Conservation (phyloP, 495 filamentous ascomycete species). For the Pseudomonodictys pantanalensis region DNA sequence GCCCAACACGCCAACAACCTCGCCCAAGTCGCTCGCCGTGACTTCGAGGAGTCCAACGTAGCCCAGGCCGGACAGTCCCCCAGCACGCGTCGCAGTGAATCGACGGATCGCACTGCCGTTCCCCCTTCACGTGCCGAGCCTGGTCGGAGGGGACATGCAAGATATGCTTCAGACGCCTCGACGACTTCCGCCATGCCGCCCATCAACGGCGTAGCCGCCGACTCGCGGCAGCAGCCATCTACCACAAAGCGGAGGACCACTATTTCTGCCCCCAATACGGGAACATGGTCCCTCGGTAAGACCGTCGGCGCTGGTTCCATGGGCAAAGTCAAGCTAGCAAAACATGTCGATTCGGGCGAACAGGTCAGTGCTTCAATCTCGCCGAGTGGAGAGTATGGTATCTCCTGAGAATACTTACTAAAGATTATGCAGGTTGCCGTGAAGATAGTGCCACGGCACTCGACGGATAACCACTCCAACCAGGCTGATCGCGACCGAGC, state of each 20-base stretch:
- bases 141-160: slow-evolving; percentile 46
- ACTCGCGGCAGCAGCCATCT: slow-evolving; percentile 44
- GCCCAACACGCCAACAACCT: slow-evolving; percentile 50
- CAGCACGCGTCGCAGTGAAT: slow-evolving; percentile 52
- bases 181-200: slow-evolving; percentile 56
- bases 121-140: slow-evolving; percentile 54
- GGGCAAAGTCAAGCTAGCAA: slow-evolving; percentile 95
- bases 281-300: slow-evolving; percentile 91
- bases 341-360: slow-evolving; percentile 71
- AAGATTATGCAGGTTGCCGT: slow-evolving; percentile 71
- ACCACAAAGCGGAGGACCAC: slow-evolving; percentile 64
- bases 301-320: slow-evolving; percentile 98
- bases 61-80: slow-evolving; percentile 48
- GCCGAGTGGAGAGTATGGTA: not conserved
- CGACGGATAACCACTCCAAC: slow-evolving; percentile 79
- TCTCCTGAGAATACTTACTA: not conserved
- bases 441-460: slow-evolving; percentile 93
- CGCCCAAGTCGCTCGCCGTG: slow-evolving; percentile 54
- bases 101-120: slow-evolving; percentile 52
- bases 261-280: slow-evolving; percentile 76
- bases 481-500: slow-evolving; percentile 78
- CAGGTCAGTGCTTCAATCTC: slow-evolving; percentile 40
- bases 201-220: slow-evolving; percentile 47
- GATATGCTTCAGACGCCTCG: slow-evolving; percentile 46
- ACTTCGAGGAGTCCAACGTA: slow-evolving; percentile 56